These are phyloP conservation scores for Collybia sp. DNA, from an alignment of 768 basidiomycete species.

Conservation along the genomic window DNA sequence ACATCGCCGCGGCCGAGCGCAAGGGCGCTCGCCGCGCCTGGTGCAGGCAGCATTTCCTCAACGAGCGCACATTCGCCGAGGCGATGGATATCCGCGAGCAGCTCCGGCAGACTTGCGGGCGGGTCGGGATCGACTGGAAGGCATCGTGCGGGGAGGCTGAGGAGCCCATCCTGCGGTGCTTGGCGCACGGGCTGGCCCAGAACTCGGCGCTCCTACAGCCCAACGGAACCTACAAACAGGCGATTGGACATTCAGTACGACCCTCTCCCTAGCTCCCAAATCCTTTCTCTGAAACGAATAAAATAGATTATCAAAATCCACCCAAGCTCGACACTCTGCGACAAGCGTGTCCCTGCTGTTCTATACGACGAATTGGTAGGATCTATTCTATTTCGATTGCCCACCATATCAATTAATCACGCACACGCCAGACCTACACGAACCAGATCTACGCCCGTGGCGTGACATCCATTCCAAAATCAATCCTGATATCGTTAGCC, in stretches of 20 bases:
- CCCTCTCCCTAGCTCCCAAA: background rate
- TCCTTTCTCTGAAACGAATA: background rate
- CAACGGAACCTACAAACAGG: conserved; percentile 84
- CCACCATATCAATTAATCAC: too few species aligned
- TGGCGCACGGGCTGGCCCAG: conserved; percentile 73
- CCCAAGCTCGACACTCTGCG: conserved; percentile 77
- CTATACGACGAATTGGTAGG: conserved; percentile 91
- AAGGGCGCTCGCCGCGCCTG: conserved; percentile 58
- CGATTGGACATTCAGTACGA: conserved; percentile 65
- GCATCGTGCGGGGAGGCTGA: conserved; percentile 57
- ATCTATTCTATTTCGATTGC: conserved; percentile 3
- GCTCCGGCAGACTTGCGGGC: conserved; percentile 59
- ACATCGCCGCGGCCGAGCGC: conserved; percentile 45
- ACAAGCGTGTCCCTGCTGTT: conserved; percentile 82
- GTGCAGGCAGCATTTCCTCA: conserved; percentile 83
- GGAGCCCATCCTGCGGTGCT: conserved; percentile 63
- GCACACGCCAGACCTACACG: conserved; percentile 37
- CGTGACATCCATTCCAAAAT: conserved; percentile 74
- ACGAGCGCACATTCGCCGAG: conserved; percentile 74
- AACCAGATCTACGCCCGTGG: conserved; percentile 86
- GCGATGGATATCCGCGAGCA: conserved; percentile 80
- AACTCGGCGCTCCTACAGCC: conserved; percentile 83
- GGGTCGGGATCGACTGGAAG: conserved; percentile 56
- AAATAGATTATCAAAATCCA: conserved; percentile 79
- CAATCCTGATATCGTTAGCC: background rate